Base-by-base conservation (phyloP, 2,329 filamentous ascomycete genomes). In the Arthrobotrys megalospora region DNA sequence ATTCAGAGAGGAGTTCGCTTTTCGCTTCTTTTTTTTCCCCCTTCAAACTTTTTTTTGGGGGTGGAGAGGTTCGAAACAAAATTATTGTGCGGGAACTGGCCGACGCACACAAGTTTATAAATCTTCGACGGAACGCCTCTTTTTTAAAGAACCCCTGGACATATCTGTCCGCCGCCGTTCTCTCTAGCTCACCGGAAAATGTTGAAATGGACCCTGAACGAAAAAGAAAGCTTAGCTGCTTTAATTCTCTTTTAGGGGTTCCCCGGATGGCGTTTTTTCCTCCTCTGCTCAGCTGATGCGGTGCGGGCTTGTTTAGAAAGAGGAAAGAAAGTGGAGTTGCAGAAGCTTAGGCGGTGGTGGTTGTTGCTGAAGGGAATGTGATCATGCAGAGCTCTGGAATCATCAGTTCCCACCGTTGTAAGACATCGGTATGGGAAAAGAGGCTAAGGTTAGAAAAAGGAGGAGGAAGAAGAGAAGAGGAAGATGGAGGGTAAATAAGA, bases 351-450 rank as follows among this genome's bases (percentile, higher is more conserved):
- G 24, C 12, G 47, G 52, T 34, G 47, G 52, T 34, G 43, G 52
- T 38, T 38, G 38, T 28, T 70, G 66, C 16, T 43, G 67, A 36
- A 38, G 55, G 38, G 58, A 76, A 78, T 72, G 62, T 72, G 75
- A 72, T 72, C 75, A 77, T 60, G 45, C 73, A 62, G 73, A 78
- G 75, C 75, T 78, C 75, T 63, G 67, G 62, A 62, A 50, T n/a
- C n/a, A n/a, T n/a, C 24, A 28, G 24, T 28, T 28, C 24, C 52
- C 52, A 38, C 47, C 38, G 24, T 11, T 60, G 28, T 60, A 32
- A 72, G 45, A 78, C 67, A 67, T 60, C 53, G 52, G 52, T 45
- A 41, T 36, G 45, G 43, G 38, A 41, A n/a, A 52, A 60, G 11
- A 43, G 62, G 14, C 34, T 50, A 52, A 48, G 63, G 24, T 66